Evolutionary conservation across 2,329 filamentous ascomycete genomes (phyloP).

Genomic region (Xylariaceae sp.): DNA sequence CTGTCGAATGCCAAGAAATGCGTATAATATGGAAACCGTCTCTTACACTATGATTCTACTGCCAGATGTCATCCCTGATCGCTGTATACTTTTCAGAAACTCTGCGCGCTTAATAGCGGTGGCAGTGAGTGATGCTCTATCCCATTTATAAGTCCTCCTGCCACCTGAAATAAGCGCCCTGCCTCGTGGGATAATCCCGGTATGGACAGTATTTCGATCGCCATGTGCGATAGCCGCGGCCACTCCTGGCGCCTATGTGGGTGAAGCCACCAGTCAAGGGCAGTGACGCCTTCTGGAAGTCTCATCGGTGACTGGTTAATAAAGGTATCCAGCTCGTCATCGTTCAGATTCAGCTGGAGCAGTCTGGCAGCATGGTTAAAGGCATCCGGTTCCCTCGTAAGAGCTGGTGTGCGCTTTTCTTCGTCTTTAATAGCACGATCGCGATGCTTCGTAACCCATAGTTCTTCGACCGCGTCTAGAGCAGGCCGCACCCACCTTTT

Average conservation of each 20-base stretch:
- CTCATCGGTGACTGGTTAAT: conserved; percentile 1
- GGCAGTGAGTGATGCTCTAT: background rate
- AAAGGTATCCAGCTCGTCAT: conserved; percentile 1
- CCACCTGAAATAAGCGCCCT: background rate
- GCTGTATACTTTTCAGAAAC: background rate
- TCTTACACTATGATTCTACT: background rate
- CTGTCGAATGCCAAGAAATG: background rate
- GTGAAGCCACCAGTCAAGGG: conserved; percentile 1
- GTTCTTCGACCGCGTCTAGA: background rate
- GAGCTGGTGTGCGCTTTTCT: background rate
- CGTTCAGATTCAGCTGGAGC: conserved; percentile 3
- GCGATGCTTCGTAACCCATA: background rate
- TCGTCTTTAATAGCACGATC: background rate
- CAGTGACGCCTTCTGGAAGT: background rate
- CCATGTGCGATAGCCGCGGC: background rate
- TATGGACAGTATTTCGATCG: conserved; percentile 2
- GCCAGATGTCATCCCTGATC: background rate
- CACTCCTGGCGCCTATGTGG: conserved; percentile 2
- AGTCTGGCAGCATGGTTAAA: background rate
- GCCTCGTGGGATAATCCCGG: conserved; percentile 1
- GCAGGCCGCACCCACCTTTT: background rate
- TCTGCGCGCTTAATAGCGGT: background rate
- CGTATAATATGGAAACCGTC: background rate
- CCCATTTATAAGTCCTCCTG: conserved; percentile 1
- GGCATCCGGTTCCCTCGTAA: background rate